Base-by-base conservation (phyloP, 148 eudicot species). In the Nyssa sinensis region DNA sequence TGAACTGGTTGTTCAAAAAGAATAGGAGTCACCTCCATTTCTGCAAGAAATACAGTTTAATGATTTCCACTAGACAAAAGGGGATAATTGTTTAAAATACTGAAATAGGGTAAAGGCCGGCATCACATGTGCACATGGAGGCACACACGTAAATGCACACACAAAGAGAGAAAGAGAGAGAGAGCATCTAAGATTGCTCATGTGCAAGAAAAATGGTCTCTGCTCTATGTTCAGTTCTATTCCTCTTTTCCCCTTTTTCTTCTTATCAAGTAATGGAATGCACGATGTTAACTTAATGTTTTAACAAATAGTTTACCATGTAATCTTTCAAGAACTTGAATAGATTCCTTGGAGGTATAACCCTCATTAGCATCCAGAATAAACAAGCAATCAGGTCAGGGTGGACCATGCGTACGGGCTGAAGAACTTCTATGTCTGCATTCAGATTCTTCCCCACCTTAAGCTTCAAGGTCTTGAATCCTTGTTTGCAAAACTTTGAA, bases 1-100 rank as follows among this genome's bases (percentile, higher is more conserved):
- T 81, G 96, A 86, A 93, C 98, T 60, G 98, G 98, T 76, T 93
- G 98, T 75, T 93, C 98, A 74, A 93, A 89, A 64, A 93, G 94
- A 76, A 86, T 66, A 7, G 96, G 94, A 25, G 91, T 88, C 73
- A 93, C 86, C 66, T 83, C 82, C 88, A 89, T 85, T 78, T 86
- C 98, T 93, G 92, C 79, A 72, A 80, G 67, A 62, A 70, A 76
- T 19, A 63, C 16, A 73, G 29, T 27, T 49, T 24, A 53, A 5
- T n/a, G 51, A 53, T 71, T 19, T 5, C 33, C 62, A 55, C 27
- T 14, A 3, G 39, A 7, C 21, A 59, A 0, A 35, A 34, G 12
- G 35, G 14, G 24, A 35, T 23, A 35, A 14, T 55, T 24, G 21
- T 13, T 69, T 30, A 51, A n/a, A 58, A 71, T 34, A 19, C 1